Evolutionary conservation across 1,284 basidiomycete species (phyloP).

Genomic region (Puccinia triticina): DNA sequence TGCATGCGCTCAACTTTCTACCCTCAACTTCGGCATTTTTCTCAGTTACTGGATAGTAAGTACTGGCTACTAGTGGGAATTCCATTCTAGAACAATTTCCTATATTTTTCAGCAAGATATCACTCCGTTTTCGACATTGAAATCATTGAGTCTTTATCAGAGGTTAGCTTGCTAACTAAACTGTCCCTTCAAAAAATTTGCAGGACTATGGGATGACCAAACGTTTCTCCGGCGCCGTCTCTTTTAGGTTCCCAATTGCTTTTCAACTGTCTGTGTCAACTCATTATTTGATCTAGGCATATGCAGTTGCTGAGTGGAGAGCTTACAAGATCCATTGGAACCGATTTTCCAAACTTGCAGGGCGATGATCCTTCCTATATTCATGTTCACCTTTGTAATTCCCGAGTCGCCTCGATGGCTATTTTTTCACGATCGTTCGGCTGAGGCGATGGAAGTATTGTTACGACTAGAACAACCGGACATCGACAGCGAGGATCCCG

Average conservation of each 20-base stretch:
- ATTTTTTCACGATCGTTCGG: slow-evolving; percentile 55
- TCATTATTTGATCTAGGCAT: background rate
- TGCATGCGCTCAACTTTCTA: slow-evolving; percentile 58
- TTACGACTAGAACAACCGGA: slow-evolving; percentile 55
- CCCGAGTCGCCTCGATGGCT: slow-evolving; percentile 60
- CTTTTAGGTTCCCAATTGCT: slow-evolving; percentile 53
- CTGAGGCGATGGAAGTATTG: slow-evolving; percentile 56
- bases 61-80: background rate
- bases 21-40: slow-evolving; percentile 59
- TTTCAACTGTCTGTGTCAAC: slow-evolving; percentile 53
- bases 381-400: slow-evolving; percentile 54
- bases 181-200: background rate
- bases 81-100: background rate
- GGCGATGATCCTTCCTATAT: slow-evolving; percentile 55
- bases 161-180: background rate
- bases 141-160: background rate
- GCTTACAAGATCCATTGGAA: background rate
- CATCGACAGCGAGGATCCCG: slow-evolving; percentile 53
- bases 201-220: slow-evolving; percentile 57
- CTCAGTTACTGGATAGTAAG: slow-evolving; percentile 55
- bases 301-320: too few relatives aligned
- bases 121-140: background rate
- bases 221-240: slow-evolving; percentile 34
- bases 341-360: background rate
- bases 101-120: background rate